Evolutionary conservation across 306 rosid species (phyloP).

Genomic region (Prunus dulcis): DNA sequence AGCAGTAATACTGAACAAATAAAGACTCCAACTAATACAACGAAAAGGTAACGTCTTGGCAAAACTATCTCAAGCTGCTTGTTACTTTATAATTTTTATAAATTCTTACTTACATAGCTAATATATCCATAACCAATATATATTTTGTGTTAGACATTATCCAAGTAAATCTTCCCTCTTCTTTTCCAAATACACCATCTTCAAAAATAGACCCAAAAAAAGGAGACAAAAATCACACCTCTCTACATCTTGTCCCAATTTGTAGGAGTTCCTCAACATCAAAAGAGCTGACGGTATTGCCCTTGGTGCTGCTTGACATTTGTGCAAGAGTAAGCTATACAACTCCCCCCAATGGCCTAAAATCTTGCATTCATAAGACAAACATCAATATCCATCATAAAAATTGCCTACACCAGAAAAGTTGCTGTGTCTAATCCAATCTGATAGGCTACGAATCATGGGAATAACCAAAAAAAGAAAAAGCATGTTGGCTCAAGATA

Average conservation of each 20-base stretch:
- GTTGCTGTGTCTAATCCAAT: not conserved
- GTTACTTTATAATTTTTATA: not conserved
- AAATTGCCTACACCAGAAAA: not conserved
- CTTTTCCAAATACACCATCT: not conserved
- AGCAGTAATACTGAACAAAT: not conserved
- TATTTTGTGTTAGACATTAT: not conserved
- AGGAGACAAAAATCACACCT: conserved; percentile 38
- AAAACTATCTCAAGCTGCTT: not conserved
- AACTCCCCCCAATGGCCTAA: not conserved
- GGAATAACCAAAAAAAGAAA: no score
- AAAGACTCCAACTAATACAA: not conserved
- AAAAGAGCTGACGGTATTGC: conserved; percentile 23
- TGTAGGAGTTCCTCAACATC: conserved; percentile 52
- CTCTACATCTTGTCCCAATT: conserved; percentile 52
- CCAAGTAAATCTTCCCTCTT: not conserved
- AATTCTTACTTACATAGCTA: not conserved
- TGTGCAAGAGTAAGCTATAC: conserved; percentile 10
- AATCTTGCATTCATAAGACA: not conserved
- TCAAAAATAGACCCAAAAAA: not conserved
- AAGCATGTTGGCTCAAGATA: not conserved
- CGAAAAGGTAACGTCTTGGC: not conserved
- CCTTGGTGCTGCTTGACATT: conserved; percentile 47
- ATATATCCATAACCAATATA: not conserved
- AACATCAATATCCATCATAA: conserved; percentile 9
- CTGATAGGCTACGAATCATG: not conserved